Conservation (phyloP, 2,329 filamentous ascomycete species). For the Leptographium radiaticola region DNA sequence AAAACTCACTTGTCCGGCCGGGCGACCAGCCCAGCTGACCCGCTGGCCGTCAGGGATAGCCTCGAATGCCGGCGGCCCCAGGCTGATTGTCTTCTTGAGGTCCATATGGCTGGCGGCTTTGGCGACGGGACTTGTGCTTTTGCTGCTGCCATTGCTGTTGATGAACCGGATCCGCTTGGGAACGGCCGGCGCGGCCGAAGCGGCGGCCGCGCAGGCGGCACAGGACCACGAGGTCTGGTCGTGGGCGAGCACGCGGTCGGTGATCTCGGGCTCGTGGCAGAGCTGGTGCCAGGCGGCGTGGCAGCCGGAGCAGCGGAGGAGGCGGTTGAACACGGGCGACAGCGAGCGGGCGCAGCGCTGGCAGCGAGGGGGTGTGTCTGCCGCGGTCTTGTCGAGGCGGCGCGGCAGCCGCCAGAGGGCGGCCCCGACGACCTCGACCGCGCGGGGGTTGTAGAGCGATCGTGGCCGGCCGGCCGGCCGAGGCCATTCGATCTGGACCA, state of each 20-base stretch:
- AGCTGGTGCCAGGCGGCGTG: conserved; percentile 69
- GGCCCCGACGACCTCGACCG: conserved; percentile 23
- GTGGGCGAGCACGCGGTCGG: conserved; percentile 49
- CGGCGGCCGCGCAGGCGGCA: conserved; percentile 33
- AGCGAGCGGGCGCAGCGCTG: conserved; percentile 59
- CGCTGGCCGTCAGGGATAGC: neutral
- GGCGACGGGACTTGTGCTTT: conserved; percentile 8
- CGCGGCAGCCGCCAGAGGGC: conserved; percentile 6
- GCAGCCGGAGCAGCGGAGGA: conserved; percentile 78
- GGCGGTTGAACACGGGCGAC: conserved; percentile 61
- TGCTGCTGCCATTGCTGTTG: conserved; percentile 5
- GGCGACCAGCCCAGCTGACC: conserved; percentile 26
- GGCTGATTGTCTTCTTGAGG: conserved; percentile 2
- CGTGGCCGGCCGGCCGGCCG: no score
- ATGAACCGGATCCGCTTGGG: neutral
- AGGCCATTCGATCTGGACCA: no score
- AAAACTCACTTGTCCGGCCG: conserved; percentile 23
- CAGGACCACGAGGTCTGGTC: conserved; percentile 62
- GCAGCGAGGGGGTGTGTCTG: conserved; percentile 49
- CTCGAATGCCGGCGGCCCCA: neutral
- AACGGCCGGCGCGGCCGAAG: conserved; percentile 20
- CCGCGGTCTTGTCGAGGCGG: conserved; percentile 19
- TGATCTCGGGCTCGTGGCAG: conserved; percentile 65
- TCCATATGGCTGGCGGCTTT: neutral
- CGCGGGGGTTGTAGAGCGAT: conserved; percentile 38